These are phyloP conservation scores for Amaranthus palmeri DNA, from an alignment of 148 eudicot genomes.

Conservation along the genomic window DNA sequence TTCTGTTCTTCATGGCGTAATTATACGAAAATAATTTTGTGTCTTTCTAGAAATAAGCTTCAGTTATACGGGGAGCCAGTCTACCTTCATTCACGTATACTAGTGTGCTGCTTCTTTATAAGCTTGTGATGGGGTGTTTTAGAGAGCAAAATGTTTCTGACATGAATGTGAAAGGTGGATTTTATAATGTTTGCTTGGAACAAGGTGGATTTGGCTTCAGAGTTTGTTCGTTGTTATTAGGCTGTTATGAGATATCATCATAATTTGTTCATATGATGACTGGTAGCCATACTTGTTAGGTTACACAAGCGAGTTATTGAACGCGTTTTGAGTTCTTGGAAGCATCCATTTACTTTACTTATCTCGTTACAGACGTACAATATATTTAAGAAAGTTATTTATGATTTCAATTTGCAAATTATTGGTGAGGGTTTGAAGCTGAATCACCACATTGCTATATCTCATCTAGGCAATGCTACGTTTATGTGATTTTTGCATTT, in stretches of 20 bases:
- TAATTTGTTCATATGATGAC: background rate
- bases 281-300: background rate
- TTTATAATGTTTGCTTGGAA: background rate
- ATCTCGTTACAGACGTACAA: too few species aligned
- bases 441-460: too few species aligned
- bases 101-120: background rate
- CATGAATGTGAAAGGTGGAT: background rate
- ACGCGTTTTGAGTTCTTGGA: background rate
- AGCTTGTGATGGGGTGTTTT: background rate
- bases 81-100: background rate
- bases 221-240: background rate
- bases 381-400: too few species aligned
- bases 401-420: too few species aligned
- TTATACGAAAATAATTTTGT: too few species aligned
- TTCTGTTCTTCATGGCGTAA: background rate
- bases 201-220: background rate
- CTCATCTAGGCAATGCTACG: too few species aligned
- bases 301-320: background rate
- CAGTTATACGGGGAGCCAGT: background rate
- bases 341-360: background rate
- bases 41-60: background rate
- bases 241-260: background rate
- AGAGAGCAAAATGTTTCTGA: background rate
- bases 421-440: too few species aligned
- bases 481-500: too few species aligned